Evolutionary conservation across 2,329 filamentous ascomycete genomes (phyloP), one percentile per base, ranked within the genome.

Genomic region (Eurotiales sp.): DNA sequence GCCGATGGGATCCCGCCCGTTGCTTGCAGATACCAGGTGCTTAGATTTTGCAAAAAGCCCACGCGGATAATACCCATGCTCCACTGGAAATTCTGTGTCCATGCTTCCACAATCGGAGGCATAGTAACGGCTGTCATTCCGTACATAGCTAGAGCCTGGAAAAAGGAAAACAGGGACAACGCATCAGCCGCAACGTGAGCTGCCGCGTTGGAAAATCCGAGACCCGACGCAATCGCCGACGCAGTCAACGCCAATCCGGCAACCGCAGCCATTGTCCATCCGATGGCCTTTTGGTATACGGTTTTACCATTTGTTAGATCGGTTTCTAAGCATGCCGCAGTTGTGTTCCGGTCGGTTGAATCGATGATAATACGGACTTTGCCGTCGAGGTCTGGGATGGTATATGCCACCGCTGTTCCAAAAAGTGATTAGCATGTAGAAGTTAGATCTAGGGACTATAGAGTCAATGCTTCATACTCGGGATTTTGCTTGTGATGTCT

Each of bases 1-100:
- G 83, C 87, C 4, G 89, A 85, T 0, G 92, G 88, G 0, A 81
- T 90, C 55, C 92, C 92, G 48, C 92, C 92, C 2, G 92, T 96
- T 3, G 92, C 82, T 56, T 91, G 87, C 73, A 96, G 91, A 67
- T 96, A 97, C 92, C 92, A 97, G 25, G 90, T 95, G 56, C 89
- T 88, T 62, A 96, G 87, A 44, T 78, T 78, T 74, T 97, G 90
- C 73, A 96, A 81, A 69, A 95, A 96, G 12, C 77, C 78, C 36
- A 96, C 79, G 46, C 82, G 82, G 62, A 97, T 95, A 62, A 97
- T 91, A 61, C 92, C 92, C 89, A 97, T 93, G 64, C 87, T 95
- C 92, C 92, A 97, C 67, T 95, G 88, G 74, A 97, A 96, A 72
- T 96, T 92, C 73, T 96, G 91, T 1, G 90, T 96, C 92, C 92